Conservation (phyloP, 2,329 filamentous ascomycete species). For the Didymella sp. region DNA sequence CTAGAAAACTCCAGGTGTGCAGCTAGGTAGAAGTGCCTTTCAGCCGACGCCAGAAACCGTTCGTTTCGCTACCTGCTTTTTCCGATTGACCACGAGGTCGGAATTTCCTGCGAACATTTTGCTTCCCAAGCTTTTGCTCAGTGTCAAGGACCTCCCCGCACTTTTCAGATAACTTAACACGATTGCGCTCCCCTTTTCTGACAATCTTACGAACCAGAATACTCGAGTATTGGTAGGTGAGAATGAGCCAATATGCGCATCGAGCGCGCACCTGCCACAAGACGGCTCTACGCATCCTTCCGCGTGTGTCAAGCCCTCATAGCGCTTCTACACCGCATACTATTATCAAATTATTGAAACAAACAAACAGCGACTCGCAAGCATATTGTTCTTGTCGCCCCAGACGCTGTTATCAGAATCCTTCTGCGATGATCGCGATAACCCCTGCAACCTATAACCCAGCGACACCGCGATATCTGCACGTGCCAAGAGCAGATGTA, state of each 20-base stretch:
- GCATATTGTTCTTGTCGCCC: background rate
- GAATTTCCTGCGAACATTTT: conserved; percentile 1
- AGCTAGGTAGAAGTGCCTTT: conserved; percentile 12
- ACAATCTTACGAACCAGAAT: background rate
- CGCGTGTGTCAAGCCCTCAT: background rate
- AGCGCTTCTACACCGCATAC: background rate
- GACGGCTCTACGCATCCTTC: background rate
- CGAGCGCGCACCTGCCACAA: background rate
- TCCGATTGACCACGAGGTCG: background rate
- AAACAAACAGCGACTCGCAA: background rate
- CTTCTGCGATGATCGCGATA: background rate
- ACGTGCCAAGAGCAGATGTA: background rate
- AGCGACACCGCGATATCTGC: background rate
- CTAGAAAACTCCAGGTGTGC: conserved; percentile 5
- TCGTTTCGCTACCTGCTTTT: conserved; percentile 5
- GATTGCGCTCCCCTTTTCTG: background rate
- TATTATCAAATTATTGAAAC: background rate
- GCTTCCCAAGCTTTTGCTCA: background rate
- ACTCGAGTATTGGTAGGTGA: background rate
- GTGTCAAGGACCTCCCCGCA: conserved; percentile 1
- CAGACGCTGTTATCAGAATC: background rate
- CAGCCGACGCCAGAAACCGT: conserved; percentile 11
- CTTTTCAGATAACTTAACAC: background rate
- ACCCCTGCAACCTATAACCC: background rate
- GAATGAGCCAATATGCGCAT: background rate